These are phyloP conservation scores for Crithidia bombi DNA, from an alignment of 208 protist genomes.

Conservation along the genomic window DNA sequence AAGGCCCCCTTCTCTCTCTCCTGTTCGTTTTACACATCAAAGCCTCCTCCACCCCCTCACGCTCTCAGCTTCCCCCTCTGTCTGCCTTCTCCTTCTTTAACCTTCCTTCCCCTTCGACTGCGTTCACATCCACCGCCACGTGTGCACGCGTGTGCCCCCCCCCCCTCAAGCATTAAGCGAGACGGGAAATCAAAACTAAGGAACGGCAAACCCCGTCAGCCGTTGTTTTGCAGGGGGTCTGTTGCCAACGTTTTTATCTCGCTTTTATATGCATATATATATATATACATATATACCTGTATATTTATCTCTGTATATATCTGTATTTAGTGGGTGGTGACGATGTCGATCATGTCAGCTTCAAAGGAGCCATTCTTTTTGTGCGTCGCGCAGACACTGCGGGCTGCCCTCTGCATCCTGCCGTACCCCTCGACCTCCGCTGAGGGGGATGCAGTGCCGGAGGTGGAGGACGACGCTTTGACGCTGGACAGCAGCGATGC, in stretches of 20 bases:
- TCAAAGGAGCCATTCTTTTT: conserved; percentile 91
- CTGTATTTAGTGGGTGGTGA: background rate
- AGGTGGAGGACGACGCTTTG: conserved; percentile 91
- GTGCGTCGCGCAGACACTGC: conserved; percentile 92
- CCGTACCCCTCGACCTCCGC: conserved; percentile 97
- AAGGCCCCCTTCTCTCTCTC: too few relatives aligned
- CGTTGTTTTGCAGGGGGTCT: too few relatives aligned
- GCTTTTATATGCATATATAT: background rate
- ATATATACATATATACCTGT: background rate
- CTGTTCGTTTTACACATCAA: too few relatives aligned
- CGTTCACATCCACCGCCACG: too few relatives aligned
- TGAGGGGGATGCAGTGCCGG: conserved; percentile 98
- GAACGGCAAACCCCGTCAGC: too few relatives aligned
- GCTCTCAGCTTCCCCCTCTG: too few relatives aligned
- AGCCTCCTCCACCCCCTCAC: too few relatives aligned
- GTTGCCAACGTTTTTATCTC: conserved; percentile 15
- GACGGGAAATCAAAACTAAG: too few relatives aligned
- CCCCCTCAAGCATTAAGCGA: too few relatives aligned
- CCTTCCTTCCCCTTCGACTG: too few relatives aligned
- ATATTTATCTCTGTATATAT: background rate
- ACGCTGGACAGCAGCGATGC: background rate
- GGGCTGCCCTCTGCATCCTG: conserved; percentile 95
- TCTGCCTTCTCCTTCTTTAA: too few relatives aligned
- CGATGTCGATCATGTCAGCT: background rate
- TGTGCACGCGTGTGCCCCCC: too few relatives aligned